These are phyloP conservation scores for Magnusiomyces suaveolens DNA, from an alignment of 1,139 yeast species.

Conservation along the genomic window DNA sequence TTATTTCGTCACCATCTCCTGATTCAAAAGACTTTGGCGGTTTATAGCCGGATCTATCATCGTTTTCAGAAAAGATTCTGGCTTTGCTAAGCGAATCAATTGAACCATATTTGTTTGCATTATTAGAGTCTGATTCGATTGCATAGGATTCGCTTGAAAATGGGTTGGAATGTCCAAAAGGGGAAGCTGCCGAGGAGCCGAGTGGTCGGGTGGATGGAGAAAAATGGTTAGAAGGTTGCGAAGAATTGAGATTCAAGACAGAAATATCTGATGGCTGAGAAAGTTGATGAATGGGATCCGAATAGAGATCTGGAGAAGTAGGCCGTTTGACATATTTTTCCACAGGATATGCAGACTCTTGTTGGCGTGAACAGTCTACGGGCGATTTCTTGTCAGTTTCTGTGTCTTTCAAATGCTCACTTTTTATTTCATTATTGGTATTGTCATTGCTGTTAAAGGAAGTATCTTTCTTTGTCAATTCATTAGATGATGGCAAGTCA, in stretches of 20 bases:
- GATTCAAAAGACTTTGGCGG: neutral
- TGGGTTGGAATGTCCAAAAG: neutral
- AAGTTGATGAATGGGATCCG: conserved; percentile 4
- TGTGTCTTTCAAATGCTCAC: neutral
- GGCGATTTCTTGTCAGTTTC: neutral
- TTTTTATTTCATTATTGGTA: neutral
- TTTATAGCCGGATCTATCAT: neutral
- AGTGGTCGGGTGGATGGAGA: neutral
- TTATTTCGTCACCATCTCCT: neutral
- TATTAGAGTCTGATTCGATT: neutral
- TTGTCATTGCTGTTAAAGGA: neutral
- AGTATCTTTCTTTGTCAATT: neutral
- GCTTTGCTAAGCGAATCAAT: neutral
- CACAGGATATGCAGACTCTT: neutral
- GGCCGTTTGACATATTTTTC: neutral
- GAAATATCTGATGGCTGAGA: conserved; percentile 2
- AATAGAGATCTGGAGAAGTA: conserved; percentile 1
- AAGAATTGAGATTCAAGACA: neutral
- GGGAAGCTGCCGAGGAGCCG: neutral
- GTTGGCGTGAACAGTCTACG: neutral
- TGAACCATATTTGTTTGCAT: neutral
- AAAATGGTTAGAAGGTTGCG: neutral
- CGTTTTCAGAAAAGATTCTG: neutral
- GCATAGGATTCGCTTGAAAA: neutral
- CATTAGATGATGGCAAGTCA: neutral